Evolutionary conservation across 2,329 filamentous ascomycete genomes (phyloP).

Genomic region (Fusarium anguioides): DNA sequence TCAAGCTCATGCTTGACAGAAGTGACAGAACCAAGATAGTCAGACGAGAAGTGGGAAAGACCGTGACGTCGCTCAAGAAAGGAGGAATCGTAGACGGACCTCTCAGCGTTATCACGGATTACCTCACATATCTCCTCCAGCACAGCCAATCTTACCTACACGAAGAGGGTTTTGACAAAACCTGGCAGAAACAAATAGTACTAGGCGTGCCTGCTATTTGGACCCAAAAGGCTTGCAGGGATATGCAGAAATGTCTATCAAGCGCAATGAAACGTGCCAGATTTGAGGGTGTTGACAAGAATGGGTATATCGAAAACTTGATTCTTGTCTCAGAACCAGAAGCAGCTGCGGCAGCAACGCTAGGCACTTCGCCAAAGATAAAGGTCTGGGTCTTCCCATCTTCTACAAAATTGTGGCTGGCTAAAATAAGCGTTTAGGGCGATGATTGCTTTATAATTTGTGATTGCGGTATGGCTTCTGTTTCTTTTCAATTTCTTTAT

Average conservation of each 20-base stretch:
- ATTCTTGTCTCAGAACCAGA: constrained; percentile 12
- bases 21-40: fast-evolving
- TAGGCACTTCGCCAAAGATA: not conserved
- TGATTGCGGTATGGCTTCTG: not conserved
- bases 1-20: not conserved
- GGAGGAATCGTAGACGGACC: fast-evolving
- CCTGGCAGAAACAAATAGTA: not conserved
- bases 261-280: not conserved
- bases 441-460: not conserved
- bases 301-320: not conserved
- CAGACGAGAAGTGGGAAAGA: fast-evolving
- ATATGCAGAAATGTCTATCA: not conserved
- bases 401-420: too few species aligned
- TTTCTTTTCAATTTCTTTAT: fast-evolving
- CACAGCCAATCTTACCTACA: not conserved
- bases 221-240: not conserved
- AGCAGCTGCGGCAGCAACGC: not conserved
- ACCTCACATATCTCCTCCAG: not conserved
- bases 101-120: not conserved
- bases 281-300: not conserved
- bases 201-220: not conserved
- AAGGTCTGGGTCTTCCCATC: not conserved
- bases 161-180: not conserved
- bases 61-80: not conserved
- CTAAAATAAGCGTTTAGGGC: not conserved